Base-by-base conservation (phyloP, 768 basidiomycete genomes). In the Cantharellus cinnabarinus region DNA sequence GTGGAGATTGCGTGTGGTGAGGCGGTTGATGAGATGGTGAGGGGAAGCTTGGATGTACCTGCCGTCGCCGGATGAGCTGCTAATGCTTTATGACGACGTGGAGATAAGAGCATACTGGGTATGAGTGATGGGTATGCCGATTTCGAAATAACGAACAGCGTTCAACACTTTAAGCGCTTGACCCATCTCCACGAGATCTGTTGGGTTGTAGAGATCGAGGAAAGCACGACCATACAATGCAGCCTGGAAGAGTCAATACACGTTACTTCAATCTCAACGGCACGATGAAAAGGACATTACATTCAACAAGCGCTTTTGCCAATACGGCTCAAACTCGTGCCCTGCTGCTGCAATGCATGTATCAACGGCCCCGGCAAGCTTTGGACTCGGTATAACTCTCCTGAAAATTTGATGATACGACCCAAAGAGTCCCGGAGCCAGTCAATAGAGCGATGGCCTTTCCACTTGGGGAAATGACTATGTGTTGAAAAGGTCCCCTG, bases 171-270 rank as follows among this genome's bases (percentile, higher is more conserved):
- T 90, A 35, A 99, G 75, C 1, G 82, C 82, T 68, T 91, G 86
- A 0, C 89, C 91, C 84, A 95, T 90, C 54, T 80, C 77, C 40
- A 98, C 81, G 64, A 95, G 93, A 66, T 95, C 90, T 0, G 80
- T 81, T 3, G 94, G 87, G 67, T 97, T 87, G 67, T 90, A 86
- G 37, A 90, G 75, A 67, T 98, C 95, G 63, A 99, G 70, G 67
- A 91, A 99, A 0, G 89, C 85, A 61, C 90, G 79, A 1, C 94
- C 95, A 66, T 94, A 97, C 67, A 91, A 91, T 4, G 94, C 94
- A n/a, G 93, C 90, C 88, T 94, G 63, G 0, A 62, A 35, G 14
- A 15, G 20, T 29, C 48, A 54, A 44, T 1, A 0, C 41, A 29
- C 56, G 14, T 37, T 10, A 54, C n/a, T 15, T 20, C 29, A 7